Percentiles rank a stretch among this genome's conserved stretches.
Conservation (phyloP, 495 filamentous ascomycete species). For the Astrothelium subdiscretum region DNA sequence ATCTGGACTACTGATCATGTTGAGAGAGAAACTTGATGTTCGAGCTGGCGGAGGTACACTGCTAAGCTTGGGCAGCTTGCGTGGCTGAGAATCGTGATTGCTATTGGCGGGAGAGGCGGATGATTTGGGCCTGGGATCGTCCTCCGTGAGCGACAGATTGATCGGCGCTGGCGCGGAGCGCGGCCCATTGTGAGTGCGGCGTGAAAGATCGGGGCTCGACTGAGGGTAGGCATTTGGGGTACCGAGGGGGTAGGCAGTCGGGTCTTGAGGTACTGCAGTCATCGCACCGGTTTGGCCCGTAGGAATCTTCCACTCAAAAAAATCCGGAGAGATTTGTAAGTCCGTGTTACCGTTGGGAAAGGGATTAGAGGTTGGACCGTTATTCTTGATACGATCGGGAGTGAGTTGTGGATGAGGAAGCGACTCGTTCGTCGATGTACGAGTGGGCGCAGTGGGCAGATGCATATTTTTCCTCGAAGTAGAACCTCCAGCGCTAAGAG, state of each 20-base stretch:
- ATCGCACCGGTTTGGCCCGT: conserved; percentile 15
- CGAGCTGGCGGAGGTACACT: conserved; percentile 14
- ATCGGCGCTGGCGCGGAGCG: conserved; percentile 40
- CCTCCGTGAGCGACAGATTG: conserved; percentile 63
- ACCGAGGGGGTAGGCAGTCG: conserved; percentile 13
- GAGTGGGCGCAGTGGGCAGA: conserved; percentile 29
- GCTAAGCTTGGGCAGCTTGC: conserved; percentile 9
- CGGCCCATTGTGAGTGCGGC: conserved; percentile 20
- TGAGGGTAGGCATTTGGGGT: conserved; percentile 33
- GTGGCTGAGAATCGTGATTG: conserved; percentile 5
- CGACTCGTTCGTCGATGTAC: conserved; percentile 39
- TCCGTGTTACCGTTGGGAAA: conserved; percentile 18
- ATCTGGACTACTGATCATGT: conserved; percentile 38
- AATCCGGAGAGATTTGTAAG: conserved; percentile 27
- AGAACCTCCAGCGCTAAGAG: conserved; percentile 38
- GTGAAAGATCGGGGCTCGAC: conserved; percentile 41
- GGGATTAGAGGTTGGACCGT: conserved; percentile 16
- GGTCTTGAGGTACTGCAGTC: conserved; percentile 22
- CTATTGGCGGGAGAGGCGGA: conserved; percentile 4
- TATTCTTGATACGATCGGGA: conserved; percentile 33
- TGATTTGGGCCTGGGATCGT: conserved; percentile 36
- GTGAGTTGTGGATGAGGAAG: conserved; percentile 19
- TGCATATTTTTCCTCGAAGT: conserved; percentile 23
- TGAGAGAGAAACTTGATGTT: conserved; percentile 32
- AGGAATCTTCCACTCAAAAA: conserved; percentile 26